These are phyloP conservation scores for Ophiostoma australiae DNA, from an alignment of 2,329 filamentous ascomycete genomes.

Conservation along the genomic window DNA sequence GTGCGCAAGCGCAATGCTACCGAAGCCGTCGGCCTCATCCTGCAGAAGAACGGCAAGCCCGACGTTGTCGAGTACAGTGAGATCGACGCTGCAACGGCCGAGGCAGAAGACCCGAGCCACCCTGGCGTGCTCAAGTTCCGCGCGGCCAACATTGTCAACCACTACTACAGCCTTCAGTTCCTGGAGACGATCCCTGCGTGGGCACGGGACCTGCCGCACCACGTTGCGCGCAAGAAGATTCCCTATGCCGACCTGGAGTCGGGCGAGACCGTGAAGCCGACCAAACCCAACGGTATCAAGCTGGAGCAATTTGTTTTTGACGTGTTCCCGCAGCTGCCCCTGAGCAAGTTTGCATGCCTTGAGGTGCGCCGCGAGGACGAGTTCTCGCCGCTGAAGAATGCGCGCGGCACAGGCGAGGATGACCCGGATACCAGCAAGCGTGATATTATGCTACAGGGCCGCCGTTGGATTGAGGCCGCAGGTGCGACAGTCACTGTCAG, in stretches of 20 bases:
- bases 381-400: slow-evolving; percentile 96
- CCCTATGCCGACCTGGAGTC: slow-evolving; percentile 71
- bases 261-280: slow-evolving; percentile 79
- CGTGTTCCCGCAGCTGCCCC: slow-evolving; percentile 82
- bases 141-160: slow-evolving; percentile 98
- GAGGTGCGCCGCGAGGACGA: slow-evolving; percentile 96
- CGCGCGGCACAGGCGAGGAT: slow-evolving; percentile 76
- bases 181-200: slow-evolving; percentile 84
- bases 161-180: slow-evolving; percentile 97
- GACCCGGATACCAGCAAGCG: slow-evolving; percentile 87
- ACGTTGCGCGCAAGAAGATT: slow-evolving; percentile 98
- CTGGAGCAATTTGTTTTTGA: slow-evolving; percentile 99
- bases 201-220: slow-evolving; percentile 82
- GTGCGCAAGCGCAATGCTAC: slow-evolving; percentile 96
- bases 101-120: slow-evolving; percentile 79
- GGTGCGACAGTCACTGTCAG: slow-evolving; percentile 62
- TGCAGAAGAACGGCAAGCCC: slow-evolving; percentile 91
- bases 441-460: slow-evolving; percentile 86
- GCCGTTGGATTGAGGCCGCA: slow-evolving; percentile 75
- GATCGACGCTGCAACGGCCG: slow-evolving; percentile 82
- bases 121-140: slow-evolving; percentile 85
- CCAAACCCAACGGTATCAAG: slow-evolving; percentile 97
- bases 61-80: slow-evolving; percentile 99
- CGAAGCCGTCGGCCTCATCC: slow-evolving; percentile 90
- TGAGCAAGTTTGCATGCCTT: slow-evolving; percentile 89